Conservation (phyloP, 2,329 filamentous ascomycete species). For the Aureobasidium sp. region DNA sequence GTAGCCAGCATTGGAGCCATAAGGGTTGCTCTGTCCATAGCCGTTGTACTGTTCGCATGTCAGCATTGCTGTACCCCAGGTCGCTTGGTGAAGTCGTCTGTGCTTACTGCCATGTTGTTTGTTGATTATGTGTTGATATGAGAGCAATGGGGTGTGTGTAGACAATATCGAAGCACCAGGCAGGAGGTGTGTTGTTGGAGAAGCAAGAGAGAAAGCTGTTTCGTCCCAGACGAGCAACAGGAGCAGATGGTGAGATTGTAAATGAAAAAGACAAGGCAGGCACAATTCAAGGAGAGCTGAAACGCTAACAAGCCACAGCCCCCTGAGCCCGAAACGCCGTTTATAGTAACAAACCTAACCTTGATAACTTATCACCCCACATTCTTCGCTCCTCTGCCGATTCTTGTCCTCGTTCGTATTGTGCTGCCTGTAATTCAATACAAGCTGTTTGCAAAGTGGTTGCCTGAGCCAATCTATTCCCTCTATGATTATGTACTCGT, state of each 20-base stretch:
- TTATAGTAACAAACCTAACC: neutral
- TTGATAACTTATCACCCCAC: constrained; percentile 5
- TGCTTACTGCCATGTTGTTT: constrained; percentile 18
- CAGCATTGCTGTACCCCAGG: neutral
- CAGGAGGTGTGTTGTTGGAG: neutral
- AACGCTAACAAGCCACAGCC: constrained; percentile 9
- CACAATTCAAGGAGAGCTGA: neutral
- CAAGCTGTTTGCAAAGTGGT: neutral
- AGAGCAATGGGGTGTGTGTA: neutral
- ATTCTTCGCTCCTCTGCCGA: neutral
- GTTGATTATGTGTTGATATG: neutral
- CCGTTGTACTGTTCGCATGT: constrained; percentile 31
- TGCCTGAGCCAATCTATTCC: neutral
- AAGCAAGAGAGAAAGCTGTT: neutral
- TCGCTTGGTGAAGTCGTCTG: neutral
- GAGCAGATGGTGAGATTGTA: constrained; percentile 3
- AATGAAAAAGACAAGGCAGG: constrained; percentile 4
- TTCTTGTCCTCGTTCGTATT: neutral
- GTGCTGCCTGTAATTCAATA: neutral
- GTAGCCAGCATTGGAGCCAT: constrained; percentile 34
- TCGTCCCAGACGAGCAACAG: constrained; percentile 11
- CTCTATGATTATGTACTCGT: constrained; percentile 1
- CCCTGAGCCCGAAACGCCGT: neutral
- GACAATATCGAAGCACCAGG: neutral
- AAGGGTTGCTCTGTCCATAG: constrained; percentile 52